Evolutionary conservation across 805 yeast genomes (phyloP).

Genomic region (Schizosaccharomyces japonicus): DNA sequence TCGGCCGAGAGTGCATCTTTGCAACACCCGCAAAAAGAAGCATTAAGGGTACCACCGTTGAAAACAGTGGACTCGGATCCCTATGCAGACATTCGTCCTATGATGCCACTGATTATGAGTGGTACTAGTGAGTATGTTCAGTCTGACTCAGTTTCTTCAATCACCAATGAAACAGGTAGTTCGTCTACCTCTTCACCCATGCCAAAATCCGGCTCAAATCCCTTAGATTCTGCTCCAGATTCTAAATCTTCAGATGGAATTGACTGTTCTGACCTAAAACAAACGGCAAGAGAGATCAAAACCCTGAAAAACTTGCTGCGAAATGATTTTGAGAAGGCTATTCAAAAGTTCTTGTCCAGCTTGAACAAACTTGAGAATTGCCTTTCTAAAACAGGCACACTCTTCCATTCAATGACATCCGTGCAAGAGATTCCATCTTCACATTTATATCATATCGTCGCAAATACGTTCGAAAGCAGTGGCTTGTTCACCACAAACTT

Average conservation of each 20-base stretch:
- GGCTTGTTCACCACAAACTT: background rate
- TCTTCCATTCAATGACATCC: background rate
- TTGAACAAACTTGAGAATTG: background rate
- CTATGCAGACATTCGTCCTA: background rate
- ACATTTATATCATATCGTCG: background rate
- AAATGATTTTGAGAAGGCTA: background rate
- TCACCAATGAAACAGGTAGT: background rate
- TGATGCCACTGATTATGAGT: background rate
- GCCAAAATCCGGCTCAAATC: background rate
- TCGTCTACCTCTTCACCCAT: background rate
- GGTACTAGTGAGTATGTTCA: background rate
- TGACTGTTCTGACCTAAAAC: background rate
- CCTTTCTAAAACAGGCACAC: background rate
- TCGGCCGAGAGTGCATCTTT: too few relatives aligned
- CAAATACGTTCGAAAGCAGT: background rate
- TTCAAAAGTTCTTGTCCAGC: background rate
- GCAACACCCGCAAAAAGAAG: background rate
- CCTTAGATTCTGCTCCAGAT: background rate
- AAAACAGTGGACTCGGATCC: background rate
- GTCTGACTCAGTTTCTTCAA: background rate
- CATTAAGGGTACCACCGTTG: background rate
- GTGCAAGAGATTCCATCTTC: background rate
- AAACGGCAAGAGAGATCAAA: background rate
- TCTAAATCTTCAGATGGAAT: background rate
- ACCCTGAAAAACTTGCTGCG: background rate